A percentile compares a stretch with the other conserved stretches of the same genome.
Evolutionary conservation across 176 grass and related monocot genomes (phyloP).

Genomic region (Oryza australiensis): DNA sequence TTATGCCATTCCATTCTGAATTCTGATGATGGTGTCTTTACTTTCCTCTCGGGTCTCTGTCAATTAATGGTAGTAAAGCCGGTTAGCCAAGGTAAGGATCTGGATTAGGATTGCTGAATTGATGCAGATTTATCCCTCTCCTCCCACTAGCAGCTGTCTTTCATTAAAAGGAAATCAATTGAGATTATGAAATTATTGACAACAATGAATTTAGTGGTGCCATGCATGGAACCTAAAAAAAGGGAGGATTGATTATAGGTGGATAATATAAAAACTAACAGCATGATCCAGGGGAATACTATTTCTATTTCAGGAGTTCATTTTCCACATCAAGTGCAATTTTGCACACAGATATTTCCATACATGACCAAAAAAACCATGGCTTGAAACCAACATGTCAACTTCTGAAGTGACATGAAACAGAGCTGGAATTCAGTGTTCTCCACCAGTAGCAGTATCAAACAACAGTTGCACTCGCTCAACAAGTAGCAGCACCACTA

Average conservation of each 20-base stretch:
- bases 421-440: background rate
- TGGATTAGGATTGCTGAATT: background rate
- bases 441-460: no score
- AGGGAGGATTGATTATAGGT: background rate
- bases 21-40: background rate
- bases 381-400: background rate
- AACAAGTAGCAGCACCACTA: no score
- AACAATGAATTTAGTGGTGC: background rate
- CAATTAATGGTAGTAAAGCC: background rate
- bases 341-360: background rate
- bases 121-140: background rate
- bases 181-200: background rate
- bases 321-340: background rate
- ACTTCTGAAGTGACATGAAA: background rate
- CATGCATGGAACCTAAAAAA: background rate
- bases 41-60: background rate
- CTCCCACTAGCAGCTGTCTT: background rate
- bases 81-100: constrained; percentile 15
- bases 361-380: background rate
- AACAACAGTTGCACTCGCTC: no score
- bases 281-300: background rate
- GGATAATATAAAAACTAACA: background rate
- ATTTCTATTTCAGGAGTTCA: background rate
- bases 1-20: constrained; percentile 24
- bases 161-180: background rate